Base-by-base conservation (phyloP, 305 asterid genomes). In the Caryopteris hybrid region DNA sequence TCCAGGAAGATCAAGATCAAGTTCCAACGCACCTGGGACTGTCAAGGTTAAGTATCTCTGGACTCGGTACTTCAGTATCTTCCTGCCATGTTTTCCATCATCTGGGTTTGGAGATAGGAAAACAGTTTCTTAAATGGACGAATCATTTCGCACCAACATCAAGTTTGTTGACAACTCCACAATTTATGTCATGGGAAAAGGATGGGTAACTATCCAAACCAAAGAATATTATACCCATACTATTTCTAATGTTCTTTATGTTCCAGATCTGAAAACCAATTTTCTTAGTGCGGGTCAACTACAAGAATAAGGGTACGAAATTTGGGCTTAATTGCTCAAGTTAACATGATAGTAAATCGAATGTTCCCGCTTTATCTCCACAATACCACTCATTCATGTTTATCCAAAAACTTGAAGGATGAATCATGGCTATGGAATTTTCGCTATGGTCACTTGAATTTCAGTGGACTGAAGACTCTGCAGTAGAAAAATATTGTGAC, bases 201-300 rank as follows among this genome's bases (percentile, higher is more conserved):
- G 5, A 17, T 47, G 10, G 51, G 55, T 18, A 60, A 4, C n/a
- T 0, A 52, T 70, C 20, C 9, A 6, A 6, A 41, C 31, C 11
- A 53, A 61, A 13, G 8, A 13, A 1, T 25, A 13, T 14, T 27
- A 13, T 51, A 18, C 27, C 8, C 39, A 51, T 1, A 36, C 22
- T 0, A 69, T 78, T 5, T 56, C 46, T 4, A 18, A 74, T 58
- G 69, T 78, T 69, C 0, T 69, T 0, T 69, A 6, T 45, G 64
- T 69, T 23, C 71, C 56, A 12, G 56, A 59, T 11, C 38, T 74
- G 36, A 74, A 52, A 18, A 65, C 5, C 0, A 74, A 74, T 12
- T 10, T 78, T 23, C 25, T 73, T 0, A 78, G 77, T 34, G 21
- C 58, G 17, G 75, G 73, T 0, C 73, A 74, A 17, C 9, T 79